Base-by-base conservation (phyloP, 208 protist species). In the Acanthamoeba lenticulata region DNA sequence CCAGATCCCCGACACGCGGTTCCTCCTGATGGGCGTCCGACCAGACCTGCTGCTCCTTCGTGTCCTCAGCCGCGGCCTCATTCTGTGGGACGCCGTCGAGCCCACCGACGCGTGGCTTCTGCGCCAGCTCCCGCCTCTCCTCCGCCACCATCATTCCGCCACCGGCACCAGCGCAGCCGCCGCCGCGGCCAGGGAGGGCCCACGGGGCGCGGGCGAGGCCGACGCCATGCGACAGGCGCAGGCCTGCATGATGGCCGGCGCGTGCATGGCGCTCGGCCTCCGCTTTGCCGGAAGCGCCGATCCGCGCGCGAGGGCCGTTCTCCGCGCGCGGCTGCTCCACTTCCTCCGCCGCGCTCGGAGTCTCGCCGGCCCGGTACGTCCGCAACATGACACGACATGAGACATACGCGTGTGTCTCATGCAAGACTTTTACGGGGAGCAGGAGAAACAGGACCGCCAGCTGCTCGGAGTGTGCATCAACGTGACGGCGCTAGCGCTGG, bases 41-140 rank as follows among this genome's bases (percentile, higher is more conserved):
- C 96, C 97, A 2, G 97, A 98, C 81, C 81, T 97, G 2, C 34
- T 97, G 1, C 62, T 98, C 6, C 49, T 98, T 1, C 95, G 97
- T 49, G 69, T 95, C 17, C 32, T 98, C 40, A 94, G 86, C 32
- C 49, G 65, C 17, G 45, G 27, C 69, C 88, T 97, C 47, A 93
- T 97, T 24, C 55, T 97, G 69, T 97, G 96, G 96, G 65, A 96
- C 89, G 24, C 36, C 9, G 85, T 97, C 9, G 47, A 92, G n/a
- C 93, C 96, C 21, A 93, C 72, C 49, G 38, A 79, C 19, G 93
- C 89, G 27, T 97, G 96, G 97, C 36, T 98, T 0, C 15, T 90
- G 17, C 17, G 40, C 1, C 77, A 95, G 77, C 62, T 97, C 29
- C 96, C 97, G 27, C 34, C 5, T 19, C 19, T 95, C 6, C 24